Base-by-base conservation (phyloP, 2,329 filamentous ascomycete species). In the Ophiostoma sp. region DNA sequence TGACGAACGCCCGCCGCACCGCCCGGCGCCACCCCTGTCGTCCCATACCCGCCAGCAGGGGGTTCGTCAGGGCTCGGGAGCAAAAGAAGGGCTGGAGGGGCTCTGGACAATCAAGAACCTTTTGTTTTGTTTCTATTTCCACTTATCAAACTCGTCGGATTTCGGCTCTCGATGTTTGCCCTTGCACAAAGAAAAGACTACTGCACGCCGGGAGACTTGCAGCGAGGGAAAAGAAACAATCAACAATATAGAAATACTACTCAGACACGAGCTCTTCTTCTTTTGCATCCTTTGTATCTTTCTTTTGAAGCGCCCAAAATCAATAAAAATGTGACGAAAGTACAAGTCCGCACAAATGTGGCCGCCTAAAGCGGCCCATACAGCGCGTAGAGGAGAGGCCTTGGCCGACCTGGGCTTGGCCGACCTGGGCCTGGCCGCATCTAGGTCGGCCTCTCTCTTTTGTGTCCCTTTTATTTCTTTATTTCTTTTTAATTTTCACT, bases 121-220 rank as follows among this genome's bases (percentile, higher is more conserved):
- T 45, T 66, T 15, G 12, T 28, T 45, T 31, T 33, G 52, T 57
- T 45, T 28, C 12, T 8, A 39, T 19, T 45, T 45, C 59, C 59
- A 63, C 59, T 22, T 63, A 59, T 63, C 33, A 63, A 63, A 39
- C 9, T n/a, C 7, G n/a, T 55, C n/a, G 22, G 12, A 55, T 2
- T 12, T 28, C 50, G 22, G n/a, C 50, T 55, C 12, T 52, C 50
- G 39, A 42, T 12, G 9, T 52, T 22, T 39, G 11, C 59, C 59
- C 59, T 64, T 64, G 59, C n/a, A 66, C 22, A 28, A 12, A 66
- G 22, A 66, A 42, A 12, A 66, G 25, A 66, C 66, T 69, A 55
- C 28, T 69, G 66, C 45, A 68, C 4, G 45, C 28, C 66, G 45
- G 28, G 45, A 36, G 28, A 33, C 25, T 19, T 55, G 45, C 66